Evolutionary conservation across 768 basidiomycete genomes (phyloP), one percentile per base, ranked within the genome.

Genomic region (Suillus brevipes): DNA sequence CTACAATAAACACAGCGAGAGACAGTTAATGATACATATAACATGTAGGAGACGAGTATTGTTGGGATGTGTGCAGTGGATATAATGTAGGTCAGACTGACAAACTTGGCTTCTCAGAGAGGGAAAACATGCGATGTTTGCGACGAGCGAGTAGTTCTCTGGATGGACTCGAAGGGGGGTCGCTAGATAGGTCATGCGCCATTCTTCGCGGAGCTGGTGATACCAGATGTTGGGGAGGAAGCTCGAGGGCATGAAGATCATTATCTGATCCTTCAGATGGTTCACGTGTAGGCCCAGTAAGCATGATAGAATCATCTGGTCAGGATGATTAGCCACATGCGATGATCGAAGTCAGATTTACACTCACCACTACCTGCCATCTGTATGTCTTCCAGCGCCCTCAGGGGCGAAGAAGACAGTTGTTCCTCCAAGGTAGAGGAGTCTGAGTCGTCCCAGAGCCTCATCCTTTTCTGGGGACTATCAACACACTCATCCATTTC

Each of bases 191-290:
- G 62, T 83, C 80, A 38, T 76, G 73, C 61, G 80, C 73, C 23
- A 64, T 66, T 47, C 83, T 81, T 42, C 81, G 84, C 49, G 83
- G 74, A 25, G 79, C 81, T 7, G 89, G 88, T 9, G 89, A 92
- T 45, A 86, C 84, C 38, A 91, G 74, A 69, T 87, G 87, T 65
- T 84, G 83, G n/a, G 89, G 89, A 0, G 88, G 90, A 20, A 90
- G 87, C 73, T 89, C 87, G 0, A 89, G 88, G 34, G 85, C 65
- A 65, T 82, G 80, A 0, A 82, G 83, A 66, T 90, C 87, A 64
- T 92, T 88, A 68, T 91, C 89, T 4, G 89, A 90, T 14, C 78
- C 71, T 61, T 82, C 76, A 1, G 65, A 42, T 45, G 28, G 13
- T 18, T 38, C 45, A n/a, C 34, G 65, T 25, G 57, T 61, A 16